phyloP scores from a whole-genome alignment of 1,284 basidiomycete species.

The Trichosporon ovoides region DNA sequence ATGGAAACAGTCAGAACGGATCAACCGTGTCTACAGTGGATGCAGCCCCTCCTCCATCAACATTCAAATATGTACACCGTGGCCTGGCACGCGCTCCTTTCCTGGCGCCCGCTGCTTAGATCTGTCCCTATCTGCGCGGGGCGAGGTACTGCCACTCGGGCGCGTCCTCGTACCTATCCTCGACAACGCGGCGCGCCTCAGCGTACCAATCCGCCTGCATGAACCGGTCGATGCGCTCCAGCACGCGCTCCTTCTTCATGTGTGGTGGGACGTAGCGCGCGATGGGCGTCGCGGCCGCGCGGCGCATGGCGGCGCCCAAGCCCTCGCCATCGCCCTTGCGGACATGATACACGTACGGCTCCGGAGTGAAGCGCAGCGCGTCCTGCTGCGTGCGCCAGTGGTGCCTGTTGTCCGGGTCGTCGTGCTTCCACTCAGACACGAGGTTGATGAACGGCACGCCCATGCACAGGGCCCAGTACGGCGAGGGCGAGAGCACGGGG shows the following conservation, averaged over 20 bases:
- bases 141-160: conserved; percentile 7
- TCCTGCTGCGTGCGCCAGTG: conserved; percentile 47
- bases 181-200: conserved; percentile 9
- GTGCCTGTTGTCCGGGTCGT: conserved; percentile 37
- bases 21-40: too few species aligned
- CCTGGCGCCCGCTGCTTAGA: background rate
- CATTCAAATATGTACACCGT: too few species aligned
- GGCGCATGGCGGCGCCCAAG: conserved; percentile 25
- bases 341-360: conserved; percentile 51
- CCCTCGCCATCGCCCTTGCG: conserved; percentile 22
- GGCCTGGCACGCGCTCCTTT: background rate
- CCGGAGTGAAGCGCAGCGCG: conserved; percentile 32
- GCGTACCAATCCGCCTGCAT: conserved; percentile 25
- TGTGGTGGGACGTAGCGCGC: conserved; percentile 27
- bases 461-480: conserved; percentile 50
- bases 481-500: conserved; percentile 16
- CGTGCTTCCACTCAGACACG: conserved; percentile 32
- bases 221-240: conserved; percentile 16
- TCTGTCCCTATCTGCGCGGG: background rate
- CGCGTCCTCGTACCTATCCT: conserved; percentile 1
- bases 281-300: conserved; percentile 31
- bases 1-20: too few species aligned
- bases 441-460: conserved; percentile 52
- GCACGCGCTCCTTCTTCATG: conserved; percentile 17
- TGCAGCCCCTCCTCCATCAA: too few species aligned